Percentiles rank a stretch among this genome's conserved stretches.
phyloP scores from a whole-genome alignment of 1,284 basidiomycete species.

The Moesziomyces sp. region DNA sequence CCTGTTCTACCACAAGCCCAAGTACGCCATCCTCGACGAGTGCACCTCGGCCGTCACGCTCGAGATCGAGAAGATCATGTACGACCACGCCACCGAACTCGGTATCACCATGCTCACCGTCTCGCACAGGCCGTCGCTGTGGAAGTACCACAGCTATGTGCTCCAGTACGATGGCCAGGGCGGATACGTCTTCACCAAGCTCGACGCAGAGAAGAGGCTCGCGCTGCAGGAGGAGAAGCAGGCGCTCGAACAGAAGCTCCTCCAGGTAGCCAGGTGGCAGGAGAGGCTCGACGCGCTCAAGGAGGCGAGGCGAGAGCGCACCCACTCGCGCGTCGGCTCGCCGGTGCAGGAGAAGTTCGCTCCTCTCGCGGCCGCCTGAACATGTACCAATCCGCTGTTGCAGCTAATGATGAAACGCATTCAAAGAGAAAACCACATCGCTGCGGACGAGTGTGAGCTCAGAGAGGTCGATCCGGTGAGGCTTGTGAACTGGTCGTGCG shows the following conservation, averaged over 20 bases:
- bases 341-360: slow-evolving; percentile 24
- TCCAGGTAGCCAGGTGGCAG: slow-evolving; percentile 79
- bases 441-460: too few relatives aligned
- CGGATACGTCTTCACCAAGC: slow-evolving; percentile 79
- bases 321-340: slow-evolving; percentile 8
- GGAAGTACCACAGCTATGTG: slow-evolving; percentile 92
- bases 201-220: slow-evolving; percentile 90
- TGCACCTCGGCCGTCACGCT: slow-evolving; percentile 93
- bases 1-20: slow-evolving; percentile 93
- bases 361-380: slow-evolving; percentile 24
- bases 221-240: slow-evolving; percentile 91
- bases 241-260: slow-evolving; percentile 66
- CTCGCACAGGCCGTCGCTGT: slow-evolving; percentile 78
- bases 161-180: slow-evolving; percentile 74
- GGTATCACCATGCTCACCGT: slow-evolving; percentile 68
- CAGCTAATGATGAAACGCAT: background rate
- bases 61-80: slow-evolving; percentile 93
- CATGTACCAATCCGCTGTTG: background rate
- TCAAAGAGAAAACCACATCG: too few relatives aligned
- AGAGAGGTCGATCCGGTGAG: too few relatives aligned
- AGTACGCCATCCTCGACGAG: slow-evolving; percentile 97
- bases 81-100: slow-evolving; percentile 83
- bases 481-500: background rate
- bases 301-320: slow-evolving; percentile 50
- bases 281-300: slow-evolving; percentile 79